Evolutionary conservation across 805 yeast genomes (phyloP).

Genomic region (Isabelozyma gotoi): DNA sequence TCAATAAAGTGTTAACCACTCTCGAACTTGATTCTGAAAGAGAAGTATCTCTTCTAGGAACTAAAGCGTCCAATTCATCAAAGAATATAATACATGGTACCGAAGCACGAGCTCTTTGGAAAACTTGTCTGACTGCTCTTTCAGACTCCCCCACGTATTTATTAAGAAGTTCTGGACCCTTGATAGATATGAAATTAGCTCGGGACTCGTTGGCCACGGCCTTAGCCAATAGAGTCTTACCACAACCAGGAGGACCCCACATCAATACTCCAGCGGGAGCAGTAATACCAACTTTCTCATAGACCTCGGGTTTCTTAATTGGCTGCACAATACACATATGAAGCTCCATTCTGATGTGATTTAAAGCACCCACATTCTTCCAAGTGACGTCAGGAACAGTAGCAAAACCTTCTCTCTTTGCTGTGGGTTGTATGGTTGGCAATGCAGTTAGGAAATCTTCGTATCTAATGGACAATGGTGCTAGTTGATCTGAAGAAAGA

Average conservation of each 20-base stretch:
- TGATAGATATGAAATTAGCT: slow-evolving; percentile 92
- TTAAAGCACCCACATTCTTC: slow-evolving; percentile 90
- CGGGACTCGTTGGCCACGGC: slow-evolving; percentile 98
- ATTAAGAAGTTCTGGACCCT: slow-evolving; percentile 93
- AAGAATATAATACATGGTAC: slow-evolving; percentile 93
- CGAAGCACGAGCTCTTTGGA: slow-evolving; percentile 87
- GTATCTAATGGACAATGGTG: slow-evolving; percentile 69
- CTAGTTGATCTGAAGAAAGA: slow-evolving; percentile 71
- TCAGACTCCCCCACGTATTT: slow-evolving; percentile 97
- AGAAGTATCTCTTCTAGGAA: slow-evolving; percentile 88
- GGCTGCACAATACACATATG: slow-evolving; percentile 99
- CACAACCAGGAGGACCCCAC: slow-evolving; percentile 99
- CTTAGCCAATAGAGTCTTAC: slow-evolving; percentile 92
- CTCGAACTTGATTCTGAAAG: slow-evolving; percentile 87
- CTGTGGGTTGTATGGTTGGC: slow-evolving; percentile 94
- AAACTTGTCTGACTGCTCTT: slow-evolving; percentile 89
- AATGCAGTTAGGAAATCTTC: slow-evolving; percentile 82
- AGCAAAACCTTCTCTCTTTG: slow-evolving; percentile 97
- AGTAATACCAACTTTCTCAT: slow-evolving; percentile 85
- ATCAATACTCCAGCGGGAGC: slow-evolving; percentile 96
- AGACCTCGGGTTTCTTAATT: slow-evolving; percentile 86
- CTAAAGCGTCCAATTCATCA: slow-evolving; percentile 94
- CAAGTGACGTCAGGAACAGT: slow-evolving; percentile 97
- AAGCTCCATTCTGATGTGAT: slow-evolving; percentile 77
- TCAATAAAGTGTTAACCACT: slow-evolving; percentile 90